Percentiles rank a stretch among this genome's conserved stretches.
Conservation (phyloP, 768 basidiomycete genomes). For the Amyloporia xantha region DNA sequence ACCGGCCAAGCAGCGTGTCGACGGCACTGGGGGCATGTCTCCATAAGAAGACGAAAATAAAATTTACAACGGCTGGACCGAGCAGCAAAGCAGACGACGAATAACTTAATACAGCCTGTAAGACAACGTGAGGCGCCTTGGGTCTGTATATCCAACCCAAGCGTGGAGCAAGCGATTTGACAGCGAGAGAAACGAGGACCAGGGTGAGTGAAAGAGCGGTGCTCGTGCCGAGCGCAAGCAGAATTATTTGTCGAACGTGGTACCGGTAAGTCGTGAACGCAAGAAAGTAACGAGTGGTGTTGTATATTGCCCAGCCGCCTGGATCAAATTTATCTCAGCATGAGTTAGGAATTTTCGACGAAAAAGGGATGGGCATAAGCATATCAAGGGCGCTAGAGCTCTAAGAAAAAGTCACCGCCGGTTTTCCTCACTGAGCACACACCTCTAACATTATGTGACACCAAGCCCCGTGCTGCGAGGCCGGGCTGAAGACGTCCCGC, state of each 20-base stretch:
- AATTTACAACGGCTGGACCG: constrained; percentile 46
- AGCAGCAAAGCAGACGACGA: constrained; percentile 43
- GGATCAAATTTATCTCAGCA: neutral
- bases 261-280: constrained; percentile 43
- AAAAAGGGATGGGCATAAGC: too few species aligned
- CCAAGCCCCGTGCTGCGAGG: too few species aligned
- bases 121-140: constrained; percentile 23
- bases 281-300: constrained; percentile 57
- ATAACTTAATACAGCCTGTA: constrained; percentile 33
- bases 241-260: constrained; percentile 32
- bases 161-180: constrained; percentile 35
- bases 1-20: constrained; percentile 37
- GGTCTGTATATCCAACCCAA: constrained; percentile 24
- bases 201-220: constrained; percentile 37
- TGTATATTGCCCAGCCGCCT: constrained; percentile 68
- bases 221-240: constrained; percentile 44
- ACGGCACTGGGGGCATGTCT: constrained; percentile 31
- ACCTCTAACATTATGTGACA: too few species aligned
- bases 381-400: too few species aligned
- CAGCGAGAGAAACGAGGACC: constrained; percentile 29
- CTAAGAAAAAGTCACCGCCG: too few species aligned
- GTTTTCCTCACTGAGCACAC: too few species aligned
- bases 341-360: neutral
- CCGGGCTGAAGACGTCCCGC: too few species aligned
- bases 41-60: constrained; percentile 52